These are phyloP conservation scores for Pichia membranifaciens DNA, from an alignment of 805 yeast genomes.

Conservation along the genomic window DNA sequence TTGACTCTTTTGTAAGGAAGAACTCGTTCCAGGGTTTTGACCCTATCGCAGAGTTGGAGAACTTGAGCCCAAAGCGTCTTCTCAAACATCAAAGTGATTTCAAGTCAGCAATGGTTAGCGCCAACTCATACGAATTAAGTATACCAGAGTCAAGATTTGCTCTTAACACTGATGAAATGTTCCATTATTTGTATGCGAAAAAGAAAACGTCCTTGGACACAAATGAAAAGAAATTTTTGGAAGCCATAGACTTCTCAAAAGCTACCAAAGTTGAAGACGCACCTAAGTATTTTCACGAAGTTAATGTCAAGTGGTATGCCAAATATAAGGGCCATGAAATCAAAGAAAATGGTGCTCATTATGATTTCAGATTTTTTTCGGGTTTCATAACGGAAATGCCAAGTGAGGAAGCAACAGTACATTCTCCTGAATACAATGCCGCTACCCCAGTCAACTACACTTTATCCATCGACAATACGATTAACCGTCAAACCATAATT, in stretches of 20 bases:
- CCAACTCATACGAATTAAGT: constrained; percentile 14
- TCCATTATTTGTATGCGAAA: not conserved
- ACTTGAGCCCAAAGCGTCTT: constrained; percentile 22
- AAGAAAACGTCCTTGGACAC: constrained; percentile 11
- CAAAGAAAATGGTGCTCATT: constrained; percentile 47
- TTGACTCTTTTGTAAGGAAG: constrained; percentile 26
- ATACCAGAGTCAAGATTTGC: constrained; percentile 22
- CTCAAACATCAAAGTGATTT: constrained; percentile 14
- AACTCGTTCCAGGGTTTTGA: constrained; percentile 18
- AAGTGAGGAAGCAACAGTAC: constrained; percentile 5
- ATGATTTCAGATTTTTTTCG: constrained; percentile 56
- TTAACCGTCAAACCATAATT: constrained; percentile 31
- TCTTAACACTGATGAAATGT: constrained; percentile 12
- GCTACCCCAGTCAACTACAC: constrained; percentile 3
- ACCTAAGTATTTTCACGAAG: constrained; percentile 36
- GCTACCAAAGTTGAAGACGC: constrained; percentile 22
- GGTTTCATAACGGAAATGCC: constrained; percentile 39
- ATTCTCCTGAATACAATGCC: constrained; percentile 11
- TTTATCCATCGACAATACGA: constrained; percentile 27
- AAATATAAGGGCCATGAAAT: constrained; percentile 26
- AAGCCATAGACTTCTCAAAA: constrained; percentile 30
- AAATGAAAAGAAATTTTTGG: constrained; percentile 28
- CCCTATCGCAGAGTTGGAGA: constrained; percentile 30
- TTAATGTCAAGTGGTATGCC: constrained; percentile 20
- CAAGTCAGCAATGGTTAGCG: constrained; percentile 12